phyloP scores from a whole-genome alignment of 1,139 yeast species.

The Debaryomyces nepalensis region DNA sequence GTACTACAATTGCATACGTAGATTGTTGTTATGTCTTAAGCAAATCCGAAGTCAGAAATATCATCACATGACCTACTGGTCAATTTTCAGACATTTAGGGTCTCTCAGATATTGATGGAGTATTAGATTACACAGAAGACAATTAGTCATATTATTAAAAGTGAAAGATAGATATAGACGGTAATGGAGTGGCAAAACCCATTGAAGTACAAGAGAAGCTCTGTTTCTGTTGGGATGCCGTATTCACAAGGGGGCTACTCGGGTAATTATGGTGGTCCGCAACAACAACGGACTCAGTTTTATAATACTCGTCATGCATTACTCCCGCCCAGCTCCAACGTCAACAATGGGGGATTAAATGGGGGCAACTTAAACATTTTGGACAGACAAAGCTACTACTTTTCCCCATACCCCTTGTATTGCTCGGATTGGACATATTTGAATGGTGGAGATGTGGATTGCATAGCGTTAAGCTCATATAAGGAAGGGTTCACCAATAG shows the following conservation, averaged over 20 bases:
- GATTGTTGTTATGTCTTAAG: too few species aligned
- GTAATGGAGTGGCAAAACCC: slow-evolving; percentile 25
- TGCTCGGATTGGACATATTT: slow-evolving; percentile 67
- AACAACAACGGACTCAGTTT: slow-evolving; percentile 16
- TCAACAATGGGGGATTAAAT: slow-evolving; percentile 16
- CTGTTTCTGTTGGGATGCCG: slow-evolving; percentile 22
- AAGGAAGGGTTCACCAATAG: slow-evolving; percentile 71
- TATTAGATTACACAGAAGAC: background rate
- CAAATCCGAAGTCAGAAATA: too few species aligned
- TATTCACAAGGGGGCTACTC: slow-evolving; percentile 8
- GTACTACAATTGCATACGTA: background rate
- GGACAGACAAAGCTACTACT: slow-evolving; percentile 57
- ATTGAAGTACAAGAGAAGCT: slow-evolving; percentile 19
- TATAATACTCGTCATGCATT: slow-evolving; percentile 18
- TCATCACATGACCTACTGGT: background rate
- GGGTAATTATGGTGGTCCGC: slow-evolving; percentile 15
- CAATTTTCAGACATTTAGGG: background rate
- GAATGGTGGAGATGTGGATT: slow-evolving; percentile 44
- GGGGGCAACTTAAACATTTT: background rate
- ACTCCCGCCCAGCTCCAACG: slow-evolving; percentile 18
- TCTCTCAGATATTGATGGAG: background rate
- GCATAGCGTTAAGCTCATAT: slow-evolving; percentile 68
- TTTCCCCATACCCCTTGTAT: slow-evolving; percentile 65
- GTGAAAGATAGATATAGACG: background rate
- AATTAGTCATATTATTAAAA: background rate